These are phyloP conservation scores for Starmerella davenportii DNA, from an alignment of 805 yeast genomes.

Conservation along the genomic window DNA sequence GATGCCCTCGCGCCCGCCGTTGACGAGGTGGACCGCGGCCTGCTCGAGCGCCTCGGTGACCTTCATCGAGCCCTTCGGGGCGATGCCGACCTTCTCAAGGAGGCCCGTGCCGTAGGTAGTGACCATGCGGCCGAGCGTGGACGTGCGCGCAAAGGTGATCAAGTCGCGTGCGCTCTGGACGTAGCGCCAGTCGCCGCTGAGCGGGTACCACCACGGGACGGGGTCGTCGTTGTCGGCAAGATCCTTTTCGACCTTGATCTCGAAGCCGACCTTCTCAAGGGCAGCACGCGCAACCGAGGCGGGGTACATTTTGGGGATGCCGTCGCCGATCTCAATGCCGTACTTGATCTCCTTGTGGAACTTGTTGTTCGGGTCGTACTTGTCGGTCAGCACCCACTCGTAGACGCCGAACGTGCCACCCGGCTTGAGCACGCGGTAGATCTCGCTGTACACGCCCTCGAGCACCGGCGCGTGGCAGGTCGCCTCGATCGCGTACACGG, in stretches of 20 bases:
- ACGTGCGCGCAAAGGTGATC: conserved; percentile 75
- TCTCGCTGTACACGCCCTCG: conserved; percentile 90
- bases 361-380: conserved; percentile 67
- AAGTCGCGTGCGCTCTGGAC: conserved; percentile 63
- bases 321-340: conserved; percentile 96
- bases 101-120: conserved; percentile 65
- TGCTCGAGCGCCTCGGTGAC: conserved; percentile 89
- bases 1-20: conserved; percentile 74
- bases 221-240: conserved; percentile 67
- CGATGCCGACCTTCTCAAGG: conserved; percentile 72
- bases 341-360: conserved; percentile 89
- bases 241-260: conserved; percentile 56
- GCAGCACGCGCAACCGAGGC: conserved; percentile 78
- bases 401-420: conserved; percentile 96
- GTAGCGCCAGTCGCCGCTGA: conserved; percentile 84
- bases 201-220: conserved; percentile 95
- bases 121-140: conserved; percentile 64
- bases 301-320: conserved; percentile 92
- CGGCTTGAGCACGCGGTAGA: conserved; percentile 87
- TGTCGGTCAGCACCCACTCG: conserved; percentile 98
- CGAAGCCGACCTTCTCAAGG: conserved; percentile 70
- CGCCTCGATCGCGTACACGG: conserved; percentile 96
- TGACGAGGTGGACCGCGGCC: conserved; percentile 88
- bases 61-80: conserved; percentile 80
- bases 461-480: conserved; percentile 94